These are phyloP conservation scores for Cutaneotrichosporon dermatis DNA, from an alignment of 1,284 basidiomycete species.

Conservation along the genomic window DNA sequence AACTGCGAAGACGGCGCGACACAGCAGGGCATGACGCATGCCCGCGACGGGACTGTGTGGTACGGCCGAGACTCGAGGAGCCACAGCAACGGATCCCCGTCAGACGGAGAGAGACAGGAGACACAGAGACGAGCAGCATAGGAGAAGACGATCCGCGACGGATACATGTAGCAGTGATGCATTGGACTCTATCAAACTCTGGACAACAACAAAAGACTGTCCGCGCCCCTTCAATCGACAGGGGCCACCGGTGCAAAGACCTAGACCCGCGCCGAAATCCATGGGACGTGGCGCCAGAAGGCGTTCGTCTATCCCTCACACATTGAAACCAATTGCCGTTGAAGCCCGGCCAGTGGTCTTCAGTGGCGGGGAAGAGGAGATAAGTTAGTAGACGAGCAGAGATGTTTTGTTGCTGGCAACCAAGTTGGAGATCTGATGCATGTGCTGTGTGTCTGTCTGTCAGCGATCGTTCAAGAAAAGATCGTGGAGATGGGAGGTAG, in stretches of 20 bases:
- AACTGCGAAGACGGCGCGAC: background rate
- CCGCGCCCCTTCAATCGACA: conserved; percentile 38
- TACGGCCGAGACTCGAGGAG: background rate
- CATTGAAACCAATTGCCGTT: conserved; percentile 35
- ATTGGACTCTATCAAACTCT: background rate
- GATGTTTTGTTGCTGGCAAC: too few species aligned
- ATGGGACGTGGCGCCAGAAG: conserved; percentile 26
- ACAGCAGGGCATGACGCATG: background rate
- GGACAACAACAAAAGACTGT: conserved; percentile 1
- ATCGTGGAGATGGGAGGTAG: conserved; percentile 4
- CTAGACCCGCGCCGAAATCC: conserved; percentile 40
- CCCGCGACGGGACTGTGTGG: too few species aligned
- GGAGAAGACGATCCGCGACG: too few species aligned
- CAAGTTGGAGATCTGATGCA: background rate
- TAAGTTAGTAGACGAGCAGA: too few species aligned
- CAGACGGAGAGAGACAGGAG: too few species aligned
- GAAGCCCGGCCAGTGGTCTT: conserved; percentile 32
- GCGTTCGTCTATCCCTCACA: conserved; percentile 30
- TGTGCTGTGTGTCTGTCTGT: conserved; percentile 11
- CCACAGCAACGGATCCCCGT: too few species aligned
- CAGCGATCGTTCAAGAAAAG: conserved; percentile 6
- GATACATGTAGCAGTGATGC: conserved; percentile 1
- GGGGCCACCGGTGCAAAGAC: conserved; percentile 20
- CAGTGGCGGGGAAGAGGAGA: conserved; percentile 29
- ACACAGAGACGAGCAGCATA: too few species aligned